Base-by-base conservation (phyloP, 1,284 basidiomycete genomes). In the Cryptococcus sp. region DNA sequence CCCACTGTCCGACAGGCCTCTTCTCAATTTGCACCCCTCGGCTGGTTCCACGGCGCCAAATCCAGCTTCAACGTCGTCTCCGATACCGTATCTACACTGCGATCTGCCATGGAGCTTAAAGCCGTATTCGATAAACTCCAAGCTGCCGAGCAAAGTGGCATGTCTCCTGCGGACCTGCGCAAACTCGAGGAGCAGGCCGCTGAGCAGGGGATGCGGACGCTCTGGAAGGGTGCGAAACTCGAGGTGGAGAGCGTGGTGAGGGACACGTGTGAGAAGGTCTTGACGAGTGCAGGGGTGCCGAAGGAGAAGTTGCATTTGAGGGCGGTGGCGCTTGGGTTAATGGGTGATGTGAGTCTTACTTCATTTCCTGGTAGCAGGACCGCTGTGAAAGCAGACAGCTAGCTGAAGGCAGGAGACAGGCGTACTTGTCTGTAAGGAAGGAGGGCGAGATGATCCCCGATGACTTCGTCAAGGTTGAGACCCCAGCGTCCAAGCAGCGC, bases 171-270 rank as follows among this genome's bases (percentile, higher is more conserved):
- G 59, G 88, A 94, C 72, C 88, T 88, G 79, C 85, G 85, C 69
- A 86, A 89, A 65, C 80, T 99, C 2, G 96, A 99, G 72, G 95
- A 98, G 69, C 88, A 92, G 70, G 95, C 95, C 1, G 93, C 96
- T 0, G 91, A 96, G 79, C 98, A 98, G 77, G 91, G 70, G n/a
- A 65, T 95, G 8, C 87, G 92, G 65, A 91, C 91, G 0, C 79
- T 95, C 24, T 95, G 94, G 84, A 95, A 95, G 88, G 92, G 94
- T 4, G 88, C 94, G 24, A 97, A 96, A 72, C 84, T 98, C 18
- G 95, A 98, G 75, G 85, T 98, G 50, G 94, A 98, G 75, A 89
- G 88, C 16, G 87, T 98, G 35, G 81, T 98, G 11, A 84, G 95
- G 38, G 95, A 98, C 75, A 91, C 91, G 0, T 94, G 91, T 72